Conservation (phyloP, 2,329 filamentous ascomycete genomes). For the Dactylellina sp. region DNA sequence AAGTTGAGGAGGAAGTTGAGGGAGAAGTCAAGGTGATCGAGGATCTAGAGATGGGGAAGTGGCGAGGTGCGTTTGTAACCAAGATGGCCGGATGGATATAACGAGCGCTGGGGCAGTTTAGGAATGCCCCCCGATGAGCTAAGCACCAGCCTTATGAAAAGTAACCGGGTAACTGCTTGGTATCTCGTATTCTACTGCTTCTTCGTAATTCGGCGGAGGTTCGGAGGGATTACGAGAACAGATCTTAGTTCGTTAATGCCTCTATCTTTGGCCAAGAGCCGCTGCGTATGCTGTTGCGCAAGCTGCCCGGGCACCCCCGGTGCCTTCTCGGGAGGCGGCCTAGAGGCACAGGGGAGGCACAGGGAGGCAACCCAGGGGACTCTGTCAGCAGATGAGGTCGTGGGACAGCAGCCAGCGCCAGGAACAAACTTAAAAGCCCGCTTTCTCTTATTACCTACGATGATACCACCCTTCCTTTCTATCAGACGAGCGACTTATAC, state of each 20-base stretch:
- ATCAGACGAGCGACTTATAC: too few relatives aligned
- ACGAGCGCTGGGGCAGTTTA: conserved; percentile 8
- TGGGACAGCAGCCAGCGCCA: background rate
- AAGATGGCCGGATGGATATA: conserved; percentile 18
- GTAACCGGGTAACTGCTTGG: background rate
- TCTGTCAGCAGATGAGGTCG: conserved; percentile 15
- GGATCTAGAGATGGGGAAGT: conserved; percentile 38
- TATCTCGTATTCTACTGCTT: background rate
- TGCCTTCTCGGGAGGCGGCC: conserved; percentile 69
- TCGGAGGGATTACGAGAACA: conserved; percentile 25
- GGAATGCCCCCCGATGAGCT: conserved; percentile 19
- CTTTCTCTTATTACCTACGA: too few relatives aligned
- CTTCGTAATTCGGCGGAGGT: background rate
- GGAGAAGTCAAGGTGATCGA: conserved; percentile 33
- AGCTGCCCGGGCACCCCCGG: conserved; percentile 61
- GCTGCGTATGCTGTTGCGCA: conserved; percentile 64
- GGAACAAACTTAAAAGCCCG: too few relatives aligned
- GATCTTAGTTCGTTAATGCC: too few relatives aligned
- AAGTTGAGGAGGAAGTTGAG: conserved; percentile 23
- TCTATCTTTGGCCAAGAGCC: conserved; percentile 65
- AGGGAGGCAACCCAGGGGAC: conserved; percentile 68
- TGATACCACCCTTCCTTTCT: too few relatives aligned
- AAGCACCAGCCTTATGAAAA: background rate
- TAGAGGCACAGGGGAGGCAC: conserved; percentile 68
- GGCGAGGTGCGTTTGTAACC: conserved; percentile 34